Evolutionary conservation across 108 stramenopile species (phyloP), one percentile per base, ranked within the genome.

Genomic region (Schizochytrium sp.): DNA sequence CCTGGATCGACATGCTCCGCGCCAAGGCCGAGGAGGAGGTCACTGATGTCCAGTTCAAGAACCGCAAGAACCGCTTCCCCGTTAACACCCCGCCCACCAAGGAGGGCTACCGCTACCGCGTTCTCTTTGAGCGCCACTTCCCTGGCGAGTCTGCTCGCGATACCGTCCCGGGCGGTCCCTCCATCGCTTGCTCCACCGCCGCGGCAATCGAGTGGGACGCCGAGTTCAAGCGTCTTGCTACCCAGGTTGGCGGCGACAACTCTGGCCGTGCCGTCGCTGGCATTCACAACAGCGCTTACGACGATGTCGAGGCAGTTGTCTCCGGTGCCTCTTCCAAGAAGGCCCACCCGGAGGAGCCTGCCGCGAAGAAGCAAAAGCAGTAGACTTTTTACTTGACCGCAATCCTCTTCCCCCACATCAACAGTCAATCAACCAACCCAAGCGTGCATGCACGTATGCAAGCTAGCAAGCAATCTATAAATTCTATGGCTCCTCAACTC

Each of bases 131-230:
- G 91, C 95, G 95, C 88, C 92, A 97, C 58, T 99, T 96, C 94
- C 98, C 98, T n/a, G 97, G 97, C 48, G 95, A 96, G 89, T 97
- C 98, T 8, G 97, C 98, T 19, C 96, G 96, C 59, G 94, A 94
- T 89, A 99, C 98, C 18, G 98, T 99, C 5, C 98, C 98, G 41
- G 97, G 97, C 89, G 98, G 98, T 47, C 97, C 97, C 91, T 96
- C 96, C 53, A 99, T 99, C 90, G 98, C 98, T 5, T 99, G 98
- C 93, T 97, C 97, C 10, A 99, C 98, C 43, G 97, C 98, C 88
- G 95, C 98, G 88, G 98, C 98, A 63, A 96, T 99, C 93, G 93
- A 92, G 47, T 99, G 98, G 98, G 98, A 99, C 92, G 97, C 89
- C 48, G 58, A 60, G 29, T 87, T 90, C 51, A 83, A 83, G 76